These are phyloP conservation scores for Sistotremastrum niveocremeum DNA, from an alignment of 768 basidiomycete species.

Conservation along the genomic window DNA sequence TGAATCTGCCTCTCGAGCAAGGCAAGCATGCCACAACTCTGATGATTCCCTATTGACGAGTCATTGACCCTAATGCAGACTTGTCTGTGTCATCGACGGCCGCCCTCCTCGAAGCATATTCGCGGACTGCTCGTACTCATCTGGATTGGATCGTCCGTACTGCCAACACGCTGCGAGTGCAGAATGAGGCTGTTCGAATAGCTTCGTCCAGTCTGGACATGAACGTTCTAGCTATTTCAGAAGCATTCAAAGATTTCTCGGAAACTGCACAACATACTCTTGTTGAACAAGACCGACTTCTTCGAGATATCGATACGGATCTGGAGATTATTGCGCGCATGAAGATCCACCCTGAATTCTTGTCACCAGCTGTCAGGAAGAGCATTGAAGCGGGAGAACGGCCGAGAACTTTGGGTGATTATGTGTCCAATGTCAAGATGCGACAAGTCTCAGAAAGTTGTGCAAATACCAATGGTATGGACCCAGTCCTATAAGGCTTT, in stretches of 20 bases:
- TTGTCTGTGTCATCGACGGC: slow-evolving; percentile 64
- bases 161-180: slow-evolving; percentile 41
- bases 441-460: slow-evolving; percentile 65
- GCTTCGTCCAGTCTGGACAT: slow-evolving; percentile 62
- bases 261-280: slow-evolving; percentile 45
- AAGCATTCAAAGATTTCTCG: slow-evolving; percentile 54
- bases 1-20: slow-evolving; percentile 58
- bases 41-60: no score
- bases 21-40: slow-evolving; percentile 25
- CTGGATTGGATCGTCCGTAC: slow-evolving; percentile 45
- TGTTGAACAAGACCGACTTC: slow-evolving; percentile 47
- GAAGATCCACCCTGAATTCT: slow-evolving; percentile 59
- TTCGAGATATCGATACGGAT: slow-evolving; percentile 56
- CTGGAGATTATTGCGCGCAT: slow-evolving; percentile 56
- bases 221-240: slow-evolving; percentile 55
- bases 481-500: not conserved
- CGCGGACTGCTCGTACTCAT: slow-evolving; percentile 49
- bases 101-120: slow-evolving; percentile 51
- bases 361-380: slow-evolving; percentile 50
- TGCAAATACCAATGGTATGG: slow-evolving; percentile 51
- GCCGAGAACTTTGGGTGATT: slow-evolving; percentile 62
- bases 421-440: slow-evolving; percentile 72
- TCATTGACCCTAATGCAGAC: slow-evolving; percentile 41
- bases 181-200: slow-evolving; percentile 58
- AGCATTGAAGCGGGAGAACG: slow-evolving; percentile 61